Evolutionary conservation across 202 grass and related monocot genomes (phyloP).

Genomic region (Brachypodium distachyon): DNA sequence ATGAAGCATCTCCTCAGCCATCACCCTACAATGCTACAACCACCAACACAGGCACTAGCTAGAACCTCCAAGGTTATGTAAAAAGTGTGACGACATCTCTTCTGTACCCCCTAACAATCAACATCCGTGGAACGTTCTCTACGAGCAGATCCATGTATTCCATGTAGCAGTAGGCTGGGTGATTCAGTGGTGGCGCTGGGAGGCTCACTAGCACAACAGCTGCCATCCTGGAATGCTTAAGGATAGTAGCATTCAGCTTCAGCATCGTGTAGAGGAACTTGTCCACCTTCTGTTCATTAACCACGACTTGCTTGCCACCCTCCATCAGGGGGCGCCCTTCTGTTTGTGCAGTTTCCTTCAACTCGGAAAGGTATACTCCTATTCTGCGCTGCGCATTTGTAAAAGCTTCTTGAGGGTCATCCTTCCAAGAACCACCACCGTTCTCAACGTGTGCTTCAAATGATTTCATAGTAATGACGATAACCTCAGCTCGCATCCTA

Average conservation of each 20-base stretch:
- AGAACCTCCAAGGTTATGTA: slow-evolving; percentile 37
- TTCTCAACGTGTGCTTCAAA: slow-evolving; percentile 9
- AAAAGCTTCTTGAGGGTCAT: slow-evolving; percentile 60
- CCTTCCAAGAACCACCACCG: slow-evolving; percentile 34
- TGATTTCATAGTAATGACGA: slow-evolving; percentile 72
- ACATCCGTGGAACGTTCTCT: slow-evolving; percentile 64
- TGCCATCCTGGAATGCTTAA: slow-evolving; percentile 81
- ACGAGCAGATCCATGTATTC: slow-evolving; percentile 94
- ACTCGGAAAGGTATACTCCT: slow-evolving; percentile 41
- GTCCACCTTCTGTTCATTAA: slow-evolving; percentile 79
- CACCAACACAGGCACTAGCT: not conserved
- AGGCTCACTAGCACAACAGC: slow-evolving; percentile 85
- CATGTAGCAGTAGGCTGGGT: slow-evolving; percentile 87
- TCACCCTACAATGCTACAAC: not conserved
- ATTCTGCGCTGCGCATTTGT: slow-evolving; percentile 52
- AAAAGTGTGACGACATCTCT: slow-evolving; percentile 90
- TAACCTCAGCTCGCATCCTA: slow-evolving; percentile 83
- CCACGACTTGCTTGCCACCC: slow-evolving; percentile 48
- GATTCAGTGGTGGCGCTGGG: slow-evolving; percentile 63
- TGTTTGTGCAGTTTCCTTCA: slow-evolving; percentile 43
- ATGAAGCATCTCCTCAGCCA: not conserved
- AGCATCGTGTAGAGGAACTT: slow-evolving; percentile 78
- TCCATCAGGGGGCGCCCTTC: slow-evolving; percentile 51
- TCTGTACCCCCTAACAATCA: slow-evolving; percentile 89
- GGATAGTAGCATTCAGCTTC: slow-evolving; percentile 79